Evolutionary conservation across 2,329 filamentous ascomycete genomes (phyloP).

Genomic region (Knufia fluminis): DNA sequence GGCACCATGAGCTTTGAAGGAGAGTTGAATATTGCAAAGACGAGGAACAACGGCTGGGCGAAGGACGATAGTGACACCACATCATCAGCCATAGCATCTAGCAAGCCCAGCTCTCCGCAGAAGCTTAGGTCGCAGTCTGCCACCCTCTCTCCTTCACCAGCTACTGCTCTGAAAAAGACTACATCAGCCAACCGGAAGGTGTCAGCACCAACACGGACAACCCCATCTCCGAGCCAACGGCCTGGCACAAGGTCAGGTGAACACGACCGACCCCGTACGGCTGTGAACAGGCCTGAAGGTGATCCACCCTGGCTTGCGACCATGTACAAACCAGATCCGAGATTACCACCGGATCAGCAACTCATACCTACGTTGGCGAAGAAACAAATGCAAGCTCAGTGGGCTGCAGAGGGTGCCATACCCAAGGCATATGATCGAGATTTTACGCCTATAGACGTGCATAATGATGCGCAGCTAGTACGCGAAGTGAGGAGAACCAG

Average conservation of each 20-base stretch:
- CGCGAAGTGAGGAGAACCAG: conserved; percentile 12
- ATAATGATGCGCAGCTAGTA: conserved; percentile 26
- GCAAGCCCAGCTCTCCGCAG: conserved; percentile 24
- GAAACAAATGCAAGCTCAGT: conserved; percentile 84
- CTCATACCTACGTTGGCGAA: conserved; percentile 89
- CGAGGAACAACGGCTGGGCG: conserved; percentile 35
- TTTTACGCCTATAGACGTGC: conserved; percentile 64
- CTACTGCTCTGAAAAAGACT: conserved; percentile 29
- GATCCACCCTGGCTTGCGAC: conserved; percentile 92
- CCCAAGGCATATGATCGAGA: conserved; percentile 79
- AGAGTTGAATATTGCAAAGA: conserved; percentile 50
- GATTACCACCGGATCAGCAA: conserved; percentile 88
- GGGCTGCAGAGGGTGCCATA: conserved; percentile 84
- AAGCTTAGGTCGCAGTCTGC: conserved; percentile 25
- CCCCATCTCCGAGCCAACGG: conserved; percentile 37
- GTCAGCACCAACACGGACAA: conserved; percentile 29
- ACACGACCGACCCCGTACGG: conserved; percentile 41
- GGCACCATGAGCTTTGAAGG: conserved; percentile 52
- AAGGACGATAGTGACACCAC: conserved; percentile 13
- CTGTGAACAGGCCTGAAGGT: conserved; percentile 69
- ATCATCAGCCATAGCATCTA: conserved; percentile 14
- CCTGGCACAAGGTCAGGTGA: conserved; percentile 56
- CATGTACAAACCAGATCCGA: conserved; percentile 91
- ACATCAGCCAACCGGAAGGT: conserved; percentile 33
- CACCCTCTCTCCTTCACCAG: conserved; percentile 21